phyloP scores from a whole-genome alignment of 2,329 filamentous ascomycete species.

The Dichotomopilus funicola region DNA sequence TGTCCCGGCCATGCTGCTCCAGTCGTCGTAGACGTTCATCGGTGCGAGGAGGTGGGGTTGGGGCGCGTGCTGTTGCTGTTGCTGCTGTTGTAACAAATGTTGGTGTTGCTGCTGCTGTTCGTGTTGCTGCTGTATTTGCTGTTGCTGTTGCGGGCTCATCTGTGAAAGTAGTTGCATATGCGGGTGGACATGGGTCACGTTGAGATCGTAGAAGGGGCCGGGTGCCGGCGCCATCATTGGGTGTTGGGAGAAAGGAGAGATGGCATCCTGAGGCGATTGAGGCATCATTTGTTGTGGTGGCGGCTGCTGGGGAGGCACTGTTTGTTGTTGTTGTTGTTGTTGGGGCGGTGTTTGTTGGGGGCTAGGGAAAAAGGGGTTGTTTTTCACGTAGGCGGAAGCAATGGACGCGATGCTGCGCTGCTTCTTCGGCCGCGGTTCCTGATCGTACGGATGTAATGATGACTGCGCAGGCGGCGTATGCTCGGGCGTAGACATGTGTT shows the following conservation, averaged over 20 bases:
- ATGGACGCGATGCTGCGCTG: constrained; percentile 16
- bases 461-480: not conserved
- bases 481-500: constrained; percentile 20
- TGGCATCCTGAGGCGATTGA: not conserved
- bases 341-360: constrained; percentile 5
- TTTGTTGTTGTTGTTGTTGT: constrained; percentile 1
- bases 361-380: constrained; percentile 10
- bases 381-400: constrained; percentile 3
- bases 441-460: constrained; percentile 9
- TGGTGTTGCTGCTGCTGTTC: constrained; percentile 10
- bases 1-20: constrained; percentile 22
- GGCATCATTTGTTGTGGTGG: constrained; percentile 1
- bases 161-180: constrained; percentile 16
- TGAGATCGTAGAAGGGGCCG: constrained; percentile 15
- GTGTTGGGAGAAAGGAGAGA: constrained; percentile 14
- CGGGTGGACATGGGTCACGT: constrained; percentile 15
- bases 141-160: constrained; percentile 10
- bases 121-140: constrained; percentile 3
- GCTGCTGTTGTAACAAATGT: not conserved
- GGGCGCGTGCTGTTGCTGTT: not conserved
- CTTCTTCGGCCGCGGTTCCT: constrained; percentile 13
- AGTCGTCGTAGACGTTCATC: constrained; percentile 21
- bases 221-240: constrained; percentile 10
- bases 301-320: not conserved
- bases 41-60: constrained; percentile 7